A percentile compares a stretch with the other conserved stretches of the same genome.
Conservation (phyloP, 352 stramenopile genomes). For the Phytophthora ramorum region DNA sequence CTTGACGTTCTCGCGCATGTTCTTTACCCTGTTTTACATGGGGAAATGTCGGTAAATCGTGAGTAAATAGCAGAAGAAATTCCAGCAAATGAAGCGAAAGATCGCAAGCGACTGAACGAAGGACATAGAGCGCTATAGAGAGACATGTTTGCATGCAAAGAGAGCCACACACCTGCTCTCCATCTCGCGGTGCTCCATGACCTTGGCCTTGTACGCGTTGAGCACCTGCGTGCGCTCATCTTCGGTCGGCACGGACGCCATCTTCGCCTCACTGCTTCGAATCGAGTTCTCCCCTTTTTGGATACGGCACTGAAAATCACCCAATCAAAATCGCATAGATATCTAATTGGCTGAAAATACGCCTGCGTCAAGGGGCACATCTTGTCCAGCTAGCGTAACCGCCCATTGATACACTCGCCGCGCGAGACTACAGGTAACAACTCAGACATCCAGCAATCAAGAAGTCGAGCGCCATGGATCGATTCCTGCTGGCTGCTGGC, state of each 20-base stretch:
- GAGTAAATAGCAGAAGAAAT: conserved; percentile 1
- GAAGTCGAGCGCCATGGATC: conserved; percentile 38
- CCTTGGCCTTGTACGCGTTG: conserved; percentile 95
- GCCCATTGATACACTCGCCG: background rate
- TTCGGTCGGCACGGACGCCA: conserved; percentile 72
- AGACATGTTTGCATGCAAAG: background rate
- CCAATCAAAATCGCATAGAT: conserved; percentile 6
- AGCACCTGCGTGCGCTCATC: conserved; percentile 94
- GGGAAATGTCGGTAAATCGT: conserved; percentile 11
- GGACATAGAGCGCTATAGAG: conserved; percentile 1
- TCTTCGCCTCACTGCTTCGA: conserved; percentile 30
- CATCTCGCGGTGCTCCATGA: conserved; percentile 97
- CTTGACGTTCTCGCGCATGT: conserved; percentile 96
- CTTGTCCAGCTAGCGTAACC: background rate
- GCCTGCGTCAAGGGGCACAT: conserved; percentile 6
- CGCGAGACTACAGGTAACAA: too few relatives aligned
- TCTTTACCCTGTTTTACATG: conserved; percentile 89
- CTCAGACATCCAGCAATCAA: too few relatives aligned
- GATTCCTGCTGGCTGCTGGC: conserved; percentile 59
- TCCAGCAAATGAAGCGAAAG: conserved; percentile 12
- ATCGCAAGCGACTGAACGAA: conserved; percentile 12
- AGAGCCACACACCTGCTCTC: conserved; percentile 87
- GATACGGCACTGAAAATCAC: conserved; percentile 22
- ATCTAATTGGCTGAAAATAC: conserved; percentile 31
- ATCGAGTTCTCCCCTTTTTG: conserved; percentile 26